Evolutionary conservation across 148 eudicot species (phyloP).

Genomic region (Camellia sinensis): DNA sequence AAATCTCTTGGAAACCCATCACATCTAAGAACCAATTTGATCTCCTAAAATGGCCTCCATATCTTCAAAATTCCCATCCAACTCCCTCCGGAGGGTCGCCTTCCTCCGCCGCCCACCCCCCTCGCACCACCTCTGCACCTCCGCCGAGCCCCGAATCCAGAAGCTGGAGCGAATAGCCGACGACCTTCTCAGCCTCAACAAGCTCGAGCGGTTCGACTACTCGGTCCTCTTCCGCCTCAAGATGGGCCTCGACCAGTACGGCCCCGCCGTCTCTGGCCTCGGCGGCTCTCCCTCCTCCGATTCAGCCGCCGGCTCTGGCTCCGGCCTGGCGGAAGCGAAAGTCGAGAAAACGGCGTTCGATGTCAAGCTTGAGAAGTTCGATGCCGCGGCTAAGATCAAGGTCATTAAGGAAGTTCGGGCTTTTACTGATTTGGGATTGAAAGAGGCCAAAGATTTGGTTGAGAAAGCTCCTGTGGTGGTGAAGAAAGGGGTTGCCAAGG

Average conservation of each 20-base stretch:
- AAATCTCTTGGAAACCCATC: not conserved
- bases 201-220: conserved; percentile 68
- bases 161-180: conserved; percentile 68
- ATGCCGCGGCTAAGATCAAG: conserved; percentile 31
- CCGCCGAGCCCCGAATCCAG: conserved; percentile 37
- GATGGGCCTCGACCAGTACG: conserved; percentile 56
- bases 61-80: conserved; percentile 29
- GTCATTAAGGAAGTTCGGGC: conserved; percentile 21
- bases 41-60: conserved; percentile 34
- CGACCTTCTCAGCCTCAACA: conserved; percentile 58
- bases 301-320: conserved; percentile 10
- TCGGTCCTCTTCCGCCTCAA: conserved; percentile 50
- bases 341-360: conserved; percentile 71
- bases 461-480: conserved; percentile 73
- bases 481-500: conserved; percentile 67
- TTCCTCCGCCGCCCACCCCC: conserved; percentile 6
- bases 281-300: conserved; percentile 9
- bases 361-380: conserved; percentile 75
- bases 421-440: conserved; percentile 26
- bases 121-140: conserved; percentile 29
- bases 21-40: not conserved
- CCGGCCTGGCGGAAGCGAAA: conserved; percentile 27
- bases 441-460: conserved; percentile 85
- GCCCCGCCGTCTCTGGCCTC: conserved; percentile 11
- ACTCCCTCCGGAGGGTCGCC: conserved; percentile 23